Evolutionary conservation across 495 filamentous ascomycete species (phyloP).

Genomic region (Elasticomyces elasticus): DNA sequence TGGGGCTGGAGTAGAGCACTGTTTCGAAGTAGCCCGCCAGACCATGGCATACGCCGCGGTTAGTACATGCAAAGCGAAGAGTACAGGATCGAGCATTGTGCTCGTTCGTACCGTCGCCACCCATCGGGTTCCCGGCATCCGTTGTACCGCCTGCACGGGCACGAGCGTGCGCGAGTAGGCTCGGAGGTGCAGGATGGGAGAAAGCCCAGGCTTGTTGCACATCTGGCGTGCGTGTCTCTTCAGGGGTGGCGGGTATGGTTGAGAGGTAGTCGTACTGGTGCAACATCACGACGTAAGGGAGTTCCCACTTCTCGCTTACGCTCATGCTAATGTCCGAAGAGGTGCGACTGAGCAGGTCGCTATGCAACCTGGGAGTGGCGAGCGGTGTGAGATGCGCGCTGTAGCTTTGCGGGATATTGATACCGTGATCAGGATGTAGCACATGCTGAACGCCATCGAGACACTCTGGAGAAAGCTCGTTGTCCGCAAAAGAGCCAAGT

Average conservation of each 20-base stretch:
- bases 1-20: conserved; percentile 56
- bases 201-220: conserved; percentile 67
- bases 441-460: conserved; percentile 83
- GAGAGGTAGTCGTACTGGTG: conserved; percentile 78
- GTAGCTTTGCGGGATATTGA: conserved; percentile 88
- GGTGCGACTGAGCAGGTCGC: conserved; percentile 58
- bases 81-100: conserved; percentile 76
- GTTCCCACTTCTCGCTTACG: conserved; percentile 55
- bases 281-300: conserved; percentile 86
- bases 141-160: conserved; percentile 49
- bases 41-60: conserved; percentile 79
- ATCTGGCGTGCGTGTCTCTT: conserved; percentile 33
- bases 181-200: conserved; percentile 43
- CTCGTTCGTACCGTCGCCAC: conserved; percentile 54
- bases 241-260: conserved; percentile 19
- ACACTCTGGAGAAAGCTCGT: conserved; percentile 53
- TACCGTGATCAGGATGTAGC: conserved; percentile 60
- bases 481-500: conserved; percentile 62
- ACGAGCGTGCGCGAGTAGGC: conserved; percentile 42
- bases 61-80: conserved; percentile 58
- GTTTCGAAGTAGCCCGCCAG: conserved; percentile 94
- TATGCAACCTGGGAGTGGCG: conserved; percentile 73
- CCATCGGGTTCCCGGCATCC: conserved; percentile 36
- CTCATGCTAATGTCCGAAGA: conserved; percentile 38
- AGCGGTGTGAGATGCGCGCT: conserved; percentile 86